A percentile compares a stretch with the other conserved stretches of the same genome.
These are phyloP conservation scores for Eucalyptus brandiana DNA, from an alignment of 345 rosid genomes.

Conservation along the genomic window DNA sequence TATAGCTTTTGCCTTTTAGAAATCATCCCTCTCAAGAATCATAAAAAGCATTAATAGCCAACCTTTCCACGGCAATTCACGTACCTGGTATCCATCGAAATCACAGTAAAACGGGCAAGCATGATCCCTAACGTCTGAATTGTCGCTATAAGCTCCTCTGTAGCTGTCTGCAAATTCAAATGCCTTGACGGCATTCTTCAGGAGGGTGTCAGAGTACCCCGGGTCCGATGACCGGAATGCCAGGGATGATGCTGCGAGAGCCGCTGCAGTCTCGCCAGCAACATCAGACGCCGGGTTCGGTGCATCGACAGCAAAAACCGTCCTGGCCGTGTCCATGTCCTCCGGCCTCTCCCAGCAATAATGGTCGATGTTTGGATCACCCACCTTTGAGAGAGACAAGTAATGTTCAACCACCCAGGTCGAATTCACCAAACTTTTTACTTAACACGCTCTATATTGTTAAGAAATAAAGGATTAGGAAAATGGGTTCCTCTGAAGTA, in stretches of 20 bases:
- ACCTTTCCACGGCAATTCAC: neutral
- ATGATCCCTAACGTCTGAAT: slow-evolving; percentile 45
- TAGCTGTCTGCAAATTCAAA: slow-evolving; percentile 73
- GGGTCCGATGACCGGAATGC: slow-evolving; percentile 73
- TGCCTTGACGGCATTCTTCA: slow-evolving; percentile 39
- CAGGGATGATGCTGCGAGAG: slow-evolving; percentile 84
- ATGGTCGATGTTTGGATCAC: slow-evolving; percentile 85
- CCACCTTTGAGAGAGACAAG: slow-evolving; percentile 40
- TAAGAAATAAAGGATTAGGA: neutral
- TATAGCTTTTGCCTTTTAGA: neutral
- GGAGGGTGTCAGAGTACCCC: slow-evolving; percentile 57
- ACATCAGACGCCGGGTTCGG: slow-evolving; percentile 90
- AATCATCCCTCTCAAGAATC: neutral
- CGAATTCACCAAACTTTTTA: neutral
- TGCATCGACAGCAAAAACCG: slow-evolving; percentile 65
- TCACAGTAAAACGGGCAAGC: slow-evolving; percentile 96
- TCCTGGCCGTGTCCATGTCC: slow-evolving; percentile 91
- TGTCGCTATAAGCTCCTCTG: slow-evolving; percentile 92
- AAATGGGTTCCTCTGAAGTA: neutral
- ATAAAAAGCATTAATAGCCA: neutral
- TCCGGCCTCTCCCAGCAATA: slow-evolving; percentile 97
- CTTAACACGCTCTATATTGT: neutral
- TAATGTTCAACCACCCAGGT: neutral
- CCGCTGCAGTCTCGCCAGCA: slow-evolving; percentile 83
- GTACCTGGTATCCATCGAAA: slow-evolving; percentile 81